These are phyloP conservation scores for Cryphonectria parasitica DNA, from an alignment of 2,329 filamentous ascomycete genomes.

Conservation along the genomic window DNA sequence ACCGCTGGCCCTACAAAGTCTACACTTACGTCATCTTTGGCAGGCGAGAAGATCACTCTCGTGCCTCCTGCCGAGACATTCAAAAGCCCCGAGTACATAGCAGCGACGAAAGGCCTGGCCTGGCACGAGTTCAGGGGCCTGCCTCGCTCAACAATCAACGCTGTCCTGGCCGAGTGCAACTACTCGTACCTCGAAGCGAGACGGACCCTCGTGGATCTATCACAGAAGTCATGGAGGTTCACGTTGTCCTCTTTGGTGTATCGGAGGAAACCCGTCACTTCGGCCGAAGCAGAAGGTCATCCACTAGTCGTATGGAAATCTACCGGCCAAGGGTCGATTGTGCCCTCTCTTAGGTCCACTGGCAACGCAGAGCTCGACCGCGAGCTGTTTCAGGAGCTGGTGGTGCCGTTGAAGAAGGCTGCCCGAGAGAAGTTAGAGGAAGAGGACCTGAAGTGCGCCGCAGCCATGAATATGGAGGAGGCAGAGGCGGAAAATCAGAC, in stretches of 20 bases:
- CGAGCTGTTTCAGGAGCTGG: conserved; percentile 62
- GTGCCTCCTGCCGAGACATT: conserved; percentile 69
- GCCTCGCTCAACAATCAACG: conserved; percentile 73
- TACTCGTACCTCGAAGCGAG: conserved; percentile 76
- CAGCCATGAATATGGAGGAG: conserved; percentile 59
- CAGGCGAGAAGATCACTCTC: conserved; percentile 7
- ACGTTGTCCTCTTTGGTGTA: conserved; percentile 70
- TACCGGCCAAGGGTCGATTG: conserved; percentile 56
- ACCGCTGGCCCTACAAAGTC: conserved; percentile 39
- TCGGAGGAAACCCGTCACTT: conserved; percentile 61
- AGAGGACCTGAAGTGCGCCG: conserved; percentile 57
- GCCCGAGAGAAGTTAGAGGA: conserved; percentile 49
- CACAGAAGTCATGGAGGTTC: conserved; percentile 77
- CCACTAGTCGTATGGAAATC: conserved; percentile 66
- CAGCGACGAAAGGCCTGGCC: conserved; percentile 68
- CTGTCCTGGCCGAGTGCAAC: conserved; percentile 80
- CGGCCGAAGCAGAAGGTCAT: conserved; percentile 61
- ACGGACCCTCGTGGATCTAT: conserved; percentile 68
- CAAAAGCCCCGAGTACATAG: conserved; percentile 67
- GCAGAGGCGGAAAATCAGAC: conserved; percentile 60
- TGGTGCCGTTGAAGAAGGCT: conserved; percentile 55
- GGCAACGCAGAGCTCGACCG: conserved; percentile 66
- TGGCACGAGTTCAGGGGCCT: conserved; percentile 78
- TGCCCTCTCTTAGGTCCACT: conserved; percentile 67
- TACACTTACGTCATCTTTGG: neutral